Percentiles rank a stretch among this genome's conserved stretches.
phyloP scores from a whole-genome alignment of 225 moss, liverwort and hornwort species.

The Antitrichia curtipendula region DNA sequence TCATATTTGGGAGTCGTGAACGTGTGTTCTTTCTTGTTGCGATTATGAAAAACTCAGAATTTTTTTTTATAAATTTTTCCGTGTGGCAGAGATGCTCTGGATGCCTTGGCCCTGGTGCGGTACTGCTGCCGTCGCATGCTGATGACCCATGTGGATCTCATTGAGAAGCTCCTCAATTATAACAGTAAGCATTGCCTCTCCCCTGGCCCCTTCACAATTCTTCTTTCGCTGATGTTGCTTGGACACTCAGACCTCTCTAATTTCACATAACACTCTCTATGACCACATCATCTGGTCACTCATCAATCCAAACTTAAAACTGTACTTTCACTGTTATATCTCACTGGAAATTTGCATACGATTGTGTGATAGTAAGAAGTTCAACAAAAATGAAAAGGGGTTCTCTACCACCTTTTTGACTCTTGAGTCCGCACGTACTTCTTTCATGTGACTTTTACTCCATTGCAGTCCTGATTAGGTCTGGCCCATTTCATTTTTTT shows the following conservation, averaged over 20 bases:
- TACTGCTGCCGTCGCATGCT: conserved; percentile 98
- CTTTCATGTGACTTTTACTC: background rate
- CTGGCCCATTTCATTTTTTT: background rate
- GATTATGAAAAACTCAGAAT: background rate
- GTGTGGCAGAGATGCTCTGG: conserved; percentile 63
- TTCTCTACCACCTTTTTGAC: background rate
- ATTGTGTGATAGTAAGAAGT: background rate
- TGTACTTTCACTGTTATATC: background rate
- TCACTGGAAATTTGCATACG: background rate
- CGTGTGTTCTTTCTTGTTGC: background rate
- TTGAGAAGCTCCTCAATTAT: conserved; percentile 93
- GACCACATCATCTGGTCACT: background rate
- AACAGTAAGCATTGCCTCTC: conserved; percentile 46
- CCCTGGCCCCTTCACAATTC: background rate
- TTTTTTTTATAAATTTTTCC: background rate
- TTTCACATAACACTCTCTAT: too few relatives aligned
- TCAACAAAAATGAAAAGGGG: background rate
- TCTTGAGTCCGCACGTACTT: background rate
- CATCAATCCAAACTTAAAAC: background rate
- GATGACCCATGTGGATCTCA: conserved; percentile 97
- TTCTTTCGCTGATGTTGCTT: background rate
- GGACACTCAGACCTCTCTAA: too few relatives aligned
- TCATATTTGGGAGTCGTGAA: background rate
- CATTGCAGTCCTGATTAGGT: background rate
- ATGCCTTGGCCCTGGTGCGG: conserved; percentile 74